Evolutionary conservation across 2,329 filamentous ascomycete species (phyloP), one percentile per base, ranked within the genome.

Genomic region (Clarireedia sp.): DNA sequence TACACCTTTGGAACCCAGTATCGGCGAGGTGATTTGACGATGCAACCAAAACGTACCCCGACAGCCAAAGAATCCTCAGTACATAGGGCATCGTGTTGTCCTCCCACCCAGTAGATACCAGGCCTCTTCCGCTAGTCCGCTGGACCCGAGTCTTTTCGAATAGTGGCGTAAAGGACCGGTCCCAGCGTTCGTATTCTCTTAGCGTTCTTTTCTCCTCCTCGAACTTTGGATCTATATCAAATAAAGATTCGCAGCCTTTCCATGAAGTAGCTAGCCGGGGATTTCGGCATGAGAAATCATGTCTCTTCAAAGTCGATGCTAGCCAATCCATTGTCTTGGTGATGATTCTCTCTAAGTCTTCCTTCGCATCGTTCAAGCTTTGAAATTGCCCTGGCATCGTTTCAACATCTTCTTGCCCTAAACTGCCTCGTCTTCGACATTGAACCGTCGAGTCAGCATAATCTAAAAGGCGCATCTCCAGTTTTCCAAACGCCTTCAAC

Each of bases 251-350:
- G 16, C 44, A n/a, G 21, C n/a, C 24, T 48, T 40, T 40, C 2
- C 54, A 59, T 5, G 40, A 57, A 5, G 48, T 49, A 41, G 40
- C 48, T 24, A 21, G 21, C 24, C 52, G 24, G 23, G 56, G 45
- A 16, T 23, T 44, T 9, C 29, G 37, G 8, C 43, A 54, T 2
- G 59, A 56, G 21, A 63, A 63, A 33, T 58, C 59, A 45, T 62
- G 62, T 7, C 61, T 26, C 43, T 60, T 62, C 51, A 62, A 60
- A 8, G 60, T 63, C 33, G 60, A 61, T 8, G 60, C 58, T 24
- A 64, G 38, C 62, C 62, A 64, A 44, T 63, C 58, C 59, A 64
- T 62, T 17, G 60, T 63, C 41, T 61, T 57, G 40, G 54, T 43
- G n/a, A 63, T 63, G 3, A 64, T 56, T 5, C 58, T 24, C 36